Evolutionary conservation across 164 flowering plant species (phyloP).

Genomic region (Sextonia rubra): DNA sequence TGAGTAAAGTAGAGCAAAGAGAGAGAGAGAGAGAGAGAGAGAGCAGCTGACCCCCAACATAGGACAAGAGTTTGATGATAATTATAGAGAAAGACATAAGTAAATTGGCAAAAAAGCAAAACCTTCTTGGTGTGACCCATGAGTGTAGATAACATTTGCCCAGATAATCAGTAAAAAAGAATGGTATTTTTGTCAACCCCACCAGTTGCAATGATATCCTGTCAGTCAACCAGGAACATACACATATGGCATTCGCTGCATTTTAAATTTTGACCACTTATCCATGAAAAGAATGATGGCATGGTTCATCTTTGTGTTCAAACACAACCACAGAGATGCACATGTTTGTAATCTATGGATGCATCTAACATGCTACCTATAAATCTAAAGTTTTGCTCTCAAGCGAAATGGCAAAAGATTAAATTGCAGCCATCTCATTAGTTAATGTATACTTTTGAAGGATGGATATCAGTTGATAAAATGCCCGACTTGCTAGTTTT

Average conservation of each 20-base stretch:
- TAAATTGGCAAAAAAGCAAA: background rate
- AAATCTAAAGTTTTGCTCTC: too few relatives aligned
- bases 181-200: constrained; percentile 88
- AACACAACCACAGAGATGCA: too few relatives aligned
- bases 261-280: too few relatives aligned
- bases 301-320: too few relatives aligned
- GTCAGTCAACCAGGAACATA: constrained; percentile 9
- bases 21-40: background rate
- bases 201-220: constrained; percentile 97
- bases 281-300: too few relatives aligned
- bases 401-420: too few relatives aligned
- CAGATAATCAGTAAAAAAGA: constrained; percentile 72
- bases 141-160: constrained; percentile 78
- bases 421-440: background rate
- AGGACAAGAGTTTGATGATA: too few relatives aligned
- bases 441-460: constrained; percentile 62
- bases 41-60: background rate
- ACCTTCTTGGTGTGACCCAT: constrained; percentile 99
- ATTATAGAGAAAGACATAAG: too few relatives aligned
- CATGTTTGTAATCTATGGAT: too few relatives aligned
- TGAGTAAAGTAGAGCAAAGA: too few relatives aligned
- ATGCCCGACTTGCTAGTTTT: constrained; percentile 94
- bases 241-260: too few relatives aligned
- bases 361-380: too few relatives aligned
- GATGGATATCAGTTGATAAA: constrained; percentile 62